Conservation (phyloP, 139 green algal genomes). For the Chlorella sp. region DNA sequence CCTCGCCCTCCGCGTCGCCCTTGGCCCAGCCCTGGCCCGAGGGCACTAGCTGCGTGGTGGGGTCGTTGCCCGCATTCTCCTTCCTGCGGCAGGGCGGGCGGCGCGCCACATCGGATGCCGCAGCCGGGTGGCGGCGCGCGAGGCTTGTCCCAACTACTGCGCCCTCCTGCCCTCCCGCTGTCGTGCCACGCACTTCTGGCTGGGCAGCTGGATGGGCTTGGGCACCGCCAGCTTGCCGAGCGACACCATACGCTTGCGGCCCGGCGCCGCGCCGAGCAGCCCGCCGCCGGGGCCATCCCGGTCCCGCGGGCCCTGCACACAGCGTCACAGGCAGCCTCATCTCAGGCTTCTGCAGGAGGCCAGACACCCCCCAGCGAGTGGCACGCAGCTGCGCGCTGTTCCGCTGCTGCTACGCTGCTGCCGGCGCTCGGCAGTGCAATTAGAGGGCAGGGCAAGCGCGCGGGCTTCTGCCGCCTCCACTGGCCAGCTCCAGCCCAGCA, state of each 20-base stretch:
- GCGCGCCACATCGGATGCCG: neutral
- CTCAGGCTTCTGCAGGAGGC: too few species aligned
- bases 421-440: too few species aligned
- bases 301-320: too few species aligned
- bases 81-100: slow-evolving; percentile 56
- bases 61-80: slow-evolving; percentile 81
- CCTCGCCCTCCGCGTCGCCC: slow-evolving; percentile 4
- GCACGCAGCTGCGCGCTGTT: too few species aligned
- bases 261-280: too few species aligned
- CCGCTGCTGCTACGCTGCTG: too few species aligned
- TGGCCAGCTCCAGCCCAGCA: too few species aligned
- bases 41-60: slow-evolving; percentile 31
- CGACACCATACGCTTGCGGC: slow-evolving; percentile 17
- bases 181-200: slow-evolving; percentile 75
- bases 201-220: slow-evolving; percentile 82
- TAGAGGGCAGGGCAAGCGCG: too few species aligned
- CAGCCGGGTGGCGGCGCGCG: neutral
- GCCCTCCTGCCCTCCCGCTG: neutral
- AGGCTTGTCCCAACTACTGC: neutral
- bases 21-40: slow-evolving; percentile 9
- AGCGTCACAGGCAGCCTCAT: too few species aligned
- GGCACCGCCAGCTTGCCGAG: slow-evolving; percentile 72
- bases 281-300: too few species aligned
- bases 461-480: too few species aligned
- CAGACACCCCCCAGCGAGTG: too few species aligned